A percentile compares a stretch with the other conserved stretches of the same genome.
Evolutionary conservation across 106 monocot genomes (phyloP).

Genomic region (Posidonia australis): DNA sequence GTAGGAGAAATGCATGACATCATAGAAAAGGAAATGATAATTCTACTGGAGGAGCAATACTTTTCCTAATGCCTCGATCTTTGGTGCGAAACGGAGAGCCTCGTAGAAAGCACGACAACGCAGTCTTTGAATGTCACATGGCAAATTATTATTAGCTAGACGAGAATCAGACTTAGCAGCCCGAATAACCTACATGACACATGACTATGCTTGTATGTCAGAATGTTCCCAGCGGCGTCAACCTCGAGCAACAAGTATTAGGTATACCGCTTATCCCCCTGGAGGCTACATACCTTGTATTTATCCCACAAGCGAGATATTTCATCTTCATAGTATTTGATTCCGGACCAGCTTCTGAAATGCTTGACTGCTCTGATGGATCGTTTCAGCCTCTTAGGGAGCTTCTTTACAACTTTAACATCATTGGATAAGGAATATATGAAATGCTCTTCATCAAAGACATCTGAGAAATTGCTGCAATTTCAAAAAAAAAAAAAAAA

Average conservation of each 20-base stretch:
- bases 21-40: too few relatives aligned
- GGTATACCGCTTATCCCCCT: too few relatives aligned
- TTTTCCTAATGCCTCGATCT: conserved; percentile 66
- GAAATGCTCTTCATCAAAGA: conserved; percentile 82
- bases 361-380: conserved; percentile 56
- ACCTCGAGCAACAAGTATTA: too few relatives aligned
- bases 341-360: conserved; percentile 82
- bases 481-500: neutral
- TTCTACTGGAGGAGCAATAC: conserved; percentile 16
- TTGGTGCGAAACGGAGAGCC: conserved; percentile 63
- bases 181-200: conserved; percentile 50
- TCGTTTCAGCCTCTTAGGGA: conserved; percentile 59
- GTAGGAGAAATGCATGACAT: too few relatives aligned
- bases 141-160: conserved; percentile 87
- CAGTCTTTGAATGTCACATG: conserved; percentile 71
- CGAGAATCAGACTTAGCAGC: conserved; percentile 94
- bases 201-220: neutral
- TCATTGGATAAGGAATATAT: conserved; percentile 57
- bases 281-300: conserved; percentile 37
- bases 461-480: conserved; percentile 89
- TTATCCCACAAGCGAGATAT: conserved; percentile 69
- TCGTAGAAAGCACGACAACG: conserved; percentile 78
- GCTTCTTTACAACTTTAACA: conserved; percentile 67
- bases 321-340: conserved; percentile 71
- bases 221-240: too few relatives aligned